phyloP scores from a whole-genome alignment of 2,329 filamentous ascomycete species.

The Chaetomium globosum region DNA sequence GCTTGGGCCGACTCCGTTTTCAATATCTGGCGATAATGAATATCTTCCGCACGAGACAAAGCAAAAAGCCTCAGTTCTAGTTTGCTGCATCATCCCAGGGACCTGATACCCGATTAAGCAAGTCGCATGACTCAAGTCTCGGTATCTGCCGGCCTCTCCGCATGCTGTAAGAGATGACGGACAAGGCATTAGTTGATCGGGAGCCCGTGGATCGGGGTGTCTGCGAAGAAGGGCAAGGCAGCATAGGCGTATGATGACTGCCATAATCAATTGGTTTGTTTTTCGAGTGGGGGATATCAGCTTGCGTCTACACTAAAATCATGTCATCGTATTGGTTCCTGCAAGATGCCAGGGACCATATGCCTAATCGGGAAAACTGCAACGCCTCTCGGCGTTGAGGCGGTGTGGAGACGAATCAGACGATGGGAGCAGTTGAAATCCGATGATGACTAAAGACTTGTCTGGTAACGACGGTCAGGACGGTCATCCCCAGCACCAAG shows the following conservation, averaged over 20 bases:
- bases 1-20: no score
- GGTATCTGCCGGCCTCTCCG: background rate
- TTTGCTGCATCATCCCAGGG: constrained; percentile 2
- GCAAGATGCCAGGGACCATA: constrained; percentile 9
- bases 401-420: background rate
- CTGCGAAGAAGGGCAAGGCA: no score
- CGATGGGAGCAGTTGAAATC: background rate
- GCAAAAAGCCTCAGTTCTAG: background rate
- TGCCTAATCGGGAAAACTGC: background rate
- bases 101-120: constrained; percentile 8
- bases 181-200: background rate
- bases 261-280: background rate
- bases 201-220: background rate
- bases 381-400: background rate
- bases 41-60: background rate
- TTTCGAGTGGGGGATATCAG: background rate
- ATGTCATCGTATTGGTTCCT: background rate
- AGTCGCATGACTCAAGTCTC: constrained; percentile 1
- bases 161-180: background rate
- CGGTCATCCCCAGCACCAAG: background rate
- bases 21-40: background rate
- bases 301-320: background rate
- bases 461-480: background rate
- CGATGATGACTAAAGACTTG: constrained; percentile 6
- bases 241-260: no score